Percentiles rank a stretch among this genome's conserved stretches.
Conservation (phyloP, 768 basidiomycete species). For the Rhizopogon rudus region DNA sequence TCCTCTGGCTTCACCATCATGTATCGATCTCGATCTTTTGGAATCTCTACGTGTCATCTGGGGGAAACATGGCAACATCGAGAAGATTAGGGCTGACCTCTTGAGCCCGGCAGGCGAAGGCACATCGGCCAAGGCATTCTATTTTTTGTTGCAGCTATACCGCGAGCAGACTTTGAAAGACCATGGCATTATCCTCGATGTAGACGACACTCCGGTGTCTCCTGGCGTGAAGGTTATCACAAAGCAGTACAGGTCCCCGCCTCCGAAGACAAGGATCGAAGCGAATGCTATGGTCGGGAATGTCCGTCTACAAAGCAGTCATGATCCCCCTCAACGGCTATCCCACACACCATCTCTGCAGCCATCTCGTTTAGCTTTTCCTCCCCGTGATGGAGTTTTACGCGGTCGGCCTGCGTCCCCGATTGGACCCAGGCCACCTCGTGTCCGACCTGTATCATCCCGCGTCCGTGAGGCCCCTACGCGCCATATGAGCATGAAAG, state of each 20-base stretch:
- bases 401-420: conserved; percentile 44
- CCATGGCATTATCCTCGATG: conserved; percentile 40
- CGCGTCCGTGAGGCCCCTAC: conserved; percentile 21
- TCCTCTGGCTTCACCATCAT: conserved; percentile 60
- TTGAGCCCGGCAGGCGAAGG: conserved; percentile 66
- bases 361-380: conserved; percentile 3
- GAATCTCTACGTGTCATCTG: conserved; percentile 79
- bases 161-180: conserved; percentile 60
- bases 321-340: conserved; percentile 23
- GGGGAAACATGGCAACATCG: conserved; percentile 64
- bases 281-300: conserved; percentile 7
- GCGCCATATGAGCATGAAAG: conserved; percentile 27
- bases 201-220: conserved; percentile 16
- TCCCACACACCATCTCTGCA: conserved; percentile 26
- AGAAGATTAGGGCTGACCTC: conserved; percentile 58
- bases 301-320: conserved; percentile 17
- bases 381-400: conserved; percentile 16
- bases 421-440: conserved; percentile 43
- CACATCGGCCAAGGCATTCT: conserved; percentile 82
- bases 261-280: conserved; percentile 25
- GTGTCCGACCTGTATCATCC: conserved; percentile 24
- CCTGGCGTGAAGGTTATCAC: conserved; percentile 27
- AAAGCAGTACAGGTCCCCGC: conserved; percentile 39
- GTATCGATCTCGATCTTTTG: conserved; percentile 75
- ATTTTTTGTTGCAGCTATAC: conserved; percentile 75